A percentile compares a stretch with the other conserved stretches of the same genome.
Evolutionary conservation across 495 filamentous ascomycete species (phyloP).

Genomic region (Monascus purpureus): DNA sequence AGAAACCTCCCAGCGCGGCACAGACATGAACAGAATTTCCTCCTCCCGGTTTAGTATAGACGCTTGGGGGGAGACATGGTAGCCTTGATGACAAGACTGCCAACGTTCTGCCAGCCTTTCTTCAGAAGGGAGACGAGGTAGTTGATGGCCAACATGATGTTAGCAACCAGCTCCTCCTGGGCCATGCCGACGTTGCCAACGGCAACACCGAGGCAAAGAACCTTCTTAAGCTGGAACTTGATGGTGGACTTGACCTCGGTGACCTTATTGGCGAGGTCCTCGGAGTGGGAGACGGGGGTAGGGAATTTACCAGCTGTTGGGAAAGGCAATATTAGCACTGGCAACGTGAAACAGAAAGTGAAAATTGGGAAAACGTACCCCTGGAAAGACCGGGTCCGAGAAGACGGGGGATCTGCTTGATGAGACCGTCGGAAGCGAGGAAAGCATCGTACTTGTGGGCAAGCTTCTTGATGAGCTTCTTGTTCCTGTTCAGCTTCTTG

Average conservation of each 20-base stretch:
- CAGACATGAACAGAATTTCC: conserved; percentile 37
- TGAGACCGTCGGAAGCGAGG: conserved; percentile 84
- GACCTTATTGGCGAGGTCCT: conserved; percentile 86
- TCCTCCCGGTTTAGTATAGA: conserved; percentile 67
- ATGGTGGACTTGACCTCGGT: conserved; percentile 99
- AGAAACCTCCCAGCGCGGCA: conserved; percentile 15
- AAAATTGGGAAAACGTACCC: conserved; percentile 39
- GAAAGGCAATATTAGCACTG: no score
- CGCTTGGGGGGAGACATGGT: conserved; percentile 96
- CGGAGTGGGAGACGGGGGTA: conserved; percentile 86
- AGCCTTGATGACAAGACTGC: conserved; percentile 97
- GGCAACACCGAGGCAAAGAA: conserved; percentile 97
- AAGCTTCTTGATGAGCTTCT: conserved; percentile 99
- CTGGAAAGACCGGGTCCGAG: conserved; percentile 96
- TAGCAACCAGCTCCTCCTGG: conserved; percentile 86
- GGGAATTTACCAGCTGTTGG: conserved; percentile 92
- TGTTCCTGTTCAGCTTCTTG: conserved; percentile 99
- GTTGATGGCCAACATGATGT: conserved; percentile 98
- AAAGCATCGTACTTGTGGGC: conserved; percentile 99
- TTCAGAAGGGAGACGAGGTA: conserved; percentile 97
- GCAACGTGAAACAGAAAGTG: not conserved
- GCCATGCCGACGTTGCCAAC: conserved; percentile 97
- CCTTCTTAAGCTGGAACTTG: conserved; percentile 99
- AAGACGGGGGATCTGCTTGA: conserved; percentile 99
- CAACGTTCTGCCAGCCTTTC: conserved; percentile 99